Evolutionary conservation across 441 rosid species (phyloP).

Genomic region (Pelargonium australe): DNA sequence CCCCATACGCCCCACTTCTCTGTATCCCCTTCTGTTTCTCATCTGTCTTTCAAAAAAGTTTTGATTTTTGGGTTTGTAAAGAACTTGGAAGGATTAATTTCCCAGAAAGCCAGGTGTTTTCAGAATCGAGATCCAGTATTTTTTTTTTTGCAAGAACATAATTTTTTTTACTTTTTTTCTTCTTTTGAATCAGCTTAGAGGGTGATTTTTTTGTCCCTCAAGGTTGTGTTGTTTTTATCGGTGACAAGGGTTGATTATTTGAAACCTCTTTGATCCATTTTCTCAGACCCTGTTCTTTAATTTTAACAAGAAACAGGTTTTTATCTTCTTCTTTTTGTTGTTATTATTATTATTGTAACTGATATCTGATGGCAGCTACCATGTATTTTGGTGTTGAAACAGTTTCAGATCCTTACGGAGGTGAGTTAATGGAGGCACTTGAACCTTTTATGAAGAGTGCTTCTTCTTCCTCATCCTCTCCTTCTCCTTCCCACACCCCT

Average conservation of each 20-base stretch:
- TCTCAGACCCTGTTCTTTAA: too few relatives aligned
- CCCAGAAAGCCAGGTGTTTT: not conserved
- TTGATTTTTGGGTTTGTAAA: conserved; percentile 2
- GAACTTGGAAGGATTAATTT: not conserved
- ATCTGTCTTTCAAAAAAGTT: not conserved
- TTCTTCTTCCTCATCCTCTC: conserved; percentile 19
- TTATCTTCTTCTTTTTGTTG: not conserved
- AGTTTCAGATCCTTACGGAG: conserved; percentile 32
- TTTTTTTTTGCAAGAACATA: not conserved
- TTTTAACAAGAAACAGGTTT: not conserved
- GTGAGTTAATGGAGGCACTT: conserved; percentile 71
- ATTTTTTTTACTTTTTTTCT: not conserved
- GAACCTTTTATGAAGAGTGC: conserved; percentile 66
- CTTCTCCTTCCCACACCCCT: not conserved
- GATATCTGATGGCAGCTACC: conserved; percentile 29
- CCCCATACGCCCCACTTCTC: not conserved
- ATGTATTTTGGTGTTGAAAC: conserved; percentile 26
- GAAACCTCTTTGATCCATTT: conserved; percentile 4
- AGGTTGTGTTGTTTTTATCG: not conserved
- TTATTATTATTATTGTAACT: not conserved
- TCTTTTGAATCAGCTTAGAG: conserved; percentile 2
- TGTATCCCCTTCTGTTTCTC: not conserved
- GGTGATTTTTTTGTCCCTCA: conserved; percentile 4
- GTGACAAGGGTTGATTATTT: not conserved
- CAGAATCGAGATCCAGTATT: not conserved